A percentile compares a stretch with the other conserved stretches of the same genome.
phyloP scores from a whole-genome alignment of 2,329 filamentous ascomycete species.

The Xylariaceae sp. region DNA sequence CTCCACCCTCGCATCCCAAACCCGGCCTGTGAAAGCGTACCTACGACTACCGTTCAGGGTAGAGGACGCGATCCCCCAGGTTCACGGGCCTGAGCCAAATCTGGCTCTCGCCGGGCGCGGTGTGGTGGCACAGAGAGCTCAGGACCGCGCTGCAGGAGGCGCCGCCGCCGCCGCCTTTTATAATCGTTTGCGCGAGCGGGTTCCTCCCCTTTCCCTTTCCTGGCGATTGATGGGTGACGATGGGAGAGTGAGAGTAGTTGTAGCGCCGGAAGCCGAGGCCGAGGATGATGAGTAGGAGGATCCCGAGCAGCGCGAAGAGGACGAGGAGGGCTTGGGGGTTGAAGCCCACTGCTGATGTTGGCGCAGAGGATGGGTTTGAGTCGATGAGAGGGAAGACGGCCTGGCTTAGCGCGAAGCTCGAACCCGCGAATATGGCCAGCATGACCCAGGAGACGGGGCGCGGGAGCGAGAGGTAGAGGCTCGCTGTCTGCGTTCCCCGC shows the following conservation, averaged over 20 bases:
- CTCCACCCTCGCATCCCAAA: neutral
- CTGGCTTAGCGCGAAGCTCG: conserved; percentile 43
- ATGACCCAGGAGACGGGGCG: conserved; percentile 41
- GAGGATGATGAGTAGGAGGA: conserved; percentile 33
- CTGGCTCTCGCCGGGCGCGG: conserved; percentile 23
- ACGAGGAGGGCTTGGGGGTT: conserved; percentile 39
- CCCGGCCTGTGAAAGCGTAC: conserved; percentile 37
- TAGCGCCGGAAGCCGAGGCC: conserved; percentile 37
- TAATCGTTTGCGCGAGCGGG: conserved; percentile 38
- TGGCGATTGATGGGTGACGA: conserved; percentile 31
- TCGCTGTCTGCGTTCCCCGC: conserved; percentile 40
- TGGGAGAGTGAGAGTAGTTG: conserved; percentile 25
- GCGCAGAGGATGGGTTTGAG: conserved; percentile 10
- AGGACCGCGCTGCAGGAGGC: conserved; percentile 49
- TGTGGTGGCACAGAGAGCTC: conserved; percentile 44
- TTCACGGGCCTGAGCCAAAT: conserved; percentile 35
- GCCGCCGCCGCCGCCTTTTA: too few relatives aligned
- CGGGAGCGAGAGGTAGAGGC: conserved; percentile 46
- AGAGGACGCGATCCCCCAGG: conserved; percentile 49
- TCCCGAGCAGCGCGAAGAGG: conserved; percentile 36
- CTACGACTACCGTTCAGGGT: conserved; percentile 37
- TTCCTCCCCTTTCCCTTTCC: conserved; percentile 41
- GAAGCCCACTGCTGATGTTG: conserved; percentile 35
- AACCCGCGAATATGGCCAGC: conserved; percentile 37
- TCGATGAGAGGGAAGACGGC: conserved; percentile 33